phyloP scores from a whole-genome alignment of 2,329 filamentous ascomycete genomes.

The Ascosphaera apis region DNA sequence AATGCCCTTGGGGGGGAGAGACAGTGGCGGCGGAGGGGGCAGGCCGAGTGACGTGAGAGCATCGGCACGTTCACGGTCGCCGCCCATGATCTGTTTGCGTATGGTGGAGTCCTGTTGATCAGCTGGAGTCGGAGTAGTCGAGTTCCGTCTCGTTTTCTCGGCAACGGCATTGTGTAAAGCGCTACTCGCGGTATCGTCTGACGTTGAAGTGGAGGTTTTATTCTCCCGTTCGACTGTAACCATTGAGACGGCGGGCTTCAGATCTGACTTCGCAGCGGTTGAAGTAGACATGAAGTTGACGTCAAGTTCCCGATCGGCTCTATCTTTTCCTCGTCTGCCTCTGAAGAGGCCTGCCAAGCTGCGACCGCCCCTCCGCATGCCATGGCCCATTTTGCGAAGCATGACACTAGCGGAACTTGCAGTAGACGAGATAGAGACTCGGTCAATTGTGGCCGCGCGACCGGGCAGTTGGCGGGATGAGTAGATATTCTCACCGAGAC shows the following conservation, averaged over 20 bases:
- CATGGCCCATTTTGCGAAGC: constrained; percentile 90
- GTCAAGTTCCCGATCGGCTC: too few relatives aligned
- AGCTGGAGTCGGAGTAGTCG: constrained; percentile 21
- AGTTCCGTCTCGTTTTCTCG: too few relatives aligned
- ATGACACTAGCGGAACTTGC: constrained; percentile 27
- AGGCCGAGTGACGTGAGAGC: constrained; percentile 54
- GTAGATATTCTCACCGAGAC: constrained; percentile 85
- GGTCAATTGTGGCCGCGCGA: constrained; percentile 82
- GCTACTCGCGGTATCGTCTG: constrained; percentile 10
- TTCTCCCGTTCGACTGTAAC: constrained; percentile 88
- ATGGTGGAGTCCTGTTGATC: constrained; percentile 28
- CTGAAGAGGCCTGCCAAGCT: constrained; percentile 77
- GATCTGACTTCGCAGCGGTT: too few relatives aligned
- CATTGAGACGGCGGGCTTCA: constrained; percentile 43
- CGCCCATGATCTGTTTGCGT: constrained; percentile 73
- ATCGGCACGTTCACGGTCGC: constrained; percentile 74
- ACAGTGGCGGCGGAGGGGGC: too few relatives aligned
- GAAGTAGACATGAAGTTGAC: too few relatives aligned
- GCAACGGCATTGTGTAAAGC: too few relatives aligned
- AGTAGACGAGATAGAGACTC: constrained; percentile 35
- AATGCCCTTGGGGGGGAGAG: constrained; percentile 53
- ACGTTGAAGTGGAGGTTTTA: constrained; percentile 57
- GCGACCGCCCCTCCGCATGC: constrained; percentile 83
- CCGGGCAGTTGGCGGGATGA: constrained; percentile 51
- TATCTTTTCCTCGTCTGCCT: too few relatives aligned